Base-by-base conservation (phyloP, 2,329 filamentous ascomycete genomes). In the Tolypocladium inflatum region DNA sequence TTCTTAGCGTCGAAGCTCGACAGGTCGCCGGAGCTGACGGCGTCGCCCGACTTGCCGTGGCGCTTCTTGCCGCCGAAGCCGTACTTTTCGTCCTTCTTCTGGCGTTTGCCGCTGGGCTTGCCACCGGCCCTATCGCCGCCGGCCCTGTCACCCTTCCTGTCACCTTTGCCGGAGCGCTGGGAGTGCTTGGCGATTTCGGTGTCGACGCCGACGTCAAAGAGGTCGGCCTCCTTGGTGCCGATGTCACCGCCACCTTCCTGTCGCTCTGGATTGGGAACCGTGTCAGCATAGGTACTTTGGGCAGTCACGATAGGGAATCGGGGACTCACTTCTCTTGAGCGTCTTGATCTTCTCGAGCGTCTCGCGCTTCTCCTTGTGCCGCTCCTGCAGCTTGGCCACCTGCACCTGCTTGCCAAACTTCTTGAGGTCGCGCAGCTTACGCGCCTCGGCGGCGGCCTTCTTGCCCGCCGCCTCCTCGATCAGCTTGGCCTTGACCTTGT, bases 361-460 rank as follows among this genome's bases (percentile, higher is more conserved):
- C 62, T 95, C 90, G 66, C 85, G 86, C 86, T 97, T 97, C 69
- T 87, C 87, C 81, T 95, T 96, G 55, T 90, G 86, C 54, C 94
- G 82, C 82, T 99, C 93, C 76, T 97, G 93, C 73, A 96, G 77
- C 80, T 96, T 97, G 60, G 92, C 92, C 60, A 96, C 85, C 79
- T 99, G 94, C 56, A 97, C 94, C 73, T 96, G 90, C 79, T 99
- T 99, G 72, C 94, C 94, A 71, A 97, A 99, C 78, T 97, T 99
- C 86, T 97, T 97, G 68, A 97, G 80, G 73, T 99, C 94, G 63
- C 94, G 83, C 78, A 93, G 87, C 76, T 91, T 91, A 71, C 91
- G 85, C 8, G 94, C 94, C 74, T 99, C 94, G 30, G 89, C 86
- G 35, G 91, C 84, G 1, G 94, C 93, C 79, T 96, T 96, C 81